These are phyloP conservation scores for Piper longum DNA, from an alignment of 164 flowering plant species.

Conservation along the genomic window DNA sequence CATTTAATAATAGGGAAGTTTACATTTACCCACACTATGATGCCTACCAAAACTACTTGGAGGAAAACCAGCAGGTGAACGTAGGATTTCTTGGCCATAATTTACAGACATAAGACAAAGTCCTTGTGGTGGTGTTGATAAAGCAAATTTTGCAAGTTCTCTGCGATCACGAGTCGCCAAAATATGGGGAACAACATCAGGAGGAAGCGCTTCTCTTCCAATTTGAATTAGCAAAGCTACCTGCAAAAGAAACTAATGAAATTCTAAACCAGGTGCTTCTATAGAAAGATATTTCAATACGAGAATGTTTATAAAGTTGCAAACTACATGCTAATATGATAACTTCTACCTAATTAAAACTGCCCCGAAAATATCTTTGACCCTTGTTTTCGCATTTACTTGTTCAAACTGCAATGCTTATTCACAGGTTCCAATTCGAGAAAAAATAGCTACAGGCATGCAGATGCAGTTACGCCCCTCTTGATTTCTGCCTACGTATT, in stretches of 20 bases:
- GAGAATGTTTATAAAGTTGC: no score
- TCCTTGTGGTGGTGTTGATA: constrained; percentile 78
- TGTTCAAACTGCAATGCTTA: no score
- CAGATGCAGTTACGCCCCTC: no score
- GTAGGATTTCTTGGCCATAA: constrained; percentile 46
- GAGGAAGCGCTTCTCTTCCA: constrained; percentile 77
- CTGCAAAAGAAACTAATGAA: constrained; percentile 17
- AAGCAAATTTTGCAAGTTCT: constrained; percentile 66
- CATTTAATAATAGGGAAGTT: constrained; percentile 56
- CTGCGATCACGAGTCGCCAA: constrained; percentile 54
- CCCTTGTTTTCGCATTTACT: no score
- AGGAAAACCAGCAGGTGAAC: constrained; percentile 40
- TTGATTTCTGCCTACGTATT: no score
- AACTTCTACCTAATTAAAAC: no score
- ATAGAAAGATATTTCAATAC: no score
- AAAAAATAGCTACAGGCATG: no score
- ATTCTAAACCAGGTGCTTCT: no score
- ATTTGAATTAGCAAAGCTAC: constrained; percentile 74
- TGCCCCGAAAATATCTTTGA: no score
- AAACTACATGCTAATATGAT: no score
- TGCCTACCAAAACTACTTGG: constrained; percentile 54
- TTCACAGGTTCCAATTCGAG: no score
- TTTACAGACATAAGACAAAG: constrained; percentile 52
- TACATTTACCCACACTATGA: constrained; percentile 47
- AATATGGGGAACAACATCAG: constrained; percentile 59